Conservation (phyloP, 2,329 filamentous ascomycete genomes). For the Ophiostoma montium region DNA sequence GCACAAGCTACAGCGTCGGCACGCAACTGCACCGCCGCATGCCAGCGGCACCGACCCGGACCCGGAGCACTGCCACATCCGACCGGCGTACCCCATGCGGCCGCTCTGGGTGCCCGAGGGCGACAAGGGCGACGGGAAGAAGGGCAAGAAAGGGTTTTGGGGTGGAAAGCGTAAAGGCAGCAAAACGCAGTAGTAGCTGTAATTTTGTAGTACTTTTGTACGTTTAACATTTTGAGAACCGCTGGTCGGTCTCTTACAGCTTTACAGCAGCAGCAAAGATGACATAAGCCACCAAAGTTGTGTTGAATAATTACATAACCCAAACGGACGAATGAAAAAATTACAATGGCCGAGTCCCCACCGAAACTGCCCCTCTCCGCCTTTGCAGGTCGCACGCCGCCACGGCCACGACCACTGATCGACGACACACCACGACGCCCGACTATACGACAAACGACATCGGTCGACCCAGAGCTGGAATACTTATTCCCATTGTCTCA, state of each 20-base stretch:
- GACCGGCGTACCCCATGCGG: slow-evolving; percentile 20
- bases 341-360: neutral
- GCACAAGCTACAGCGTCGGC: slow-evolving; percentile 15
- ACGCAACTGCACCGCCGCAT: neutral
- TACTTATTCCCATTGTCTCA: too few species aligned
- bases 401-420: neutral
- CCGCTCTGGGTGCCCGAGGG: slow-evolving; percentile 16
- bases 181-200: too few species aligned
- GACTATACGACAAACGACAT: neutral
- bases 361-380: slow-evolving; percentile 1
- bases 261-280: slow-evolving; percentile 15
- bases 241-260: too few species aligned
- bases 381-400: too few species aligned
- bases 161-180: neutral
- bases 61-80: slow-evolving; percentile 17
- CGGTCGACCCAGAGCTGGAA: neutral
- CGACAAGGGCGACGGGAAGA: neutral
- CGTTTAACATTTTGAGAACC: too few species aligned
- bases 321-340: neutral
- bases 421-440: neutral
- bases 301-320: too few species aligned
- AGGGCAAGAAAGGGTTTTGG: slow-evolving; percentile 4
- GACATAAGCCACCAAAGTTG: slow-evolving; percentile 6
- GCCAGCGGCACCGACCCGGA: neutral
- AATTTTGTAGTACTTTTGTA: neutral